phyloP scores from a whole-genome alignment of 495 filamentous ascomycete genomes.

The Penicillium tannophilum region DNA sequence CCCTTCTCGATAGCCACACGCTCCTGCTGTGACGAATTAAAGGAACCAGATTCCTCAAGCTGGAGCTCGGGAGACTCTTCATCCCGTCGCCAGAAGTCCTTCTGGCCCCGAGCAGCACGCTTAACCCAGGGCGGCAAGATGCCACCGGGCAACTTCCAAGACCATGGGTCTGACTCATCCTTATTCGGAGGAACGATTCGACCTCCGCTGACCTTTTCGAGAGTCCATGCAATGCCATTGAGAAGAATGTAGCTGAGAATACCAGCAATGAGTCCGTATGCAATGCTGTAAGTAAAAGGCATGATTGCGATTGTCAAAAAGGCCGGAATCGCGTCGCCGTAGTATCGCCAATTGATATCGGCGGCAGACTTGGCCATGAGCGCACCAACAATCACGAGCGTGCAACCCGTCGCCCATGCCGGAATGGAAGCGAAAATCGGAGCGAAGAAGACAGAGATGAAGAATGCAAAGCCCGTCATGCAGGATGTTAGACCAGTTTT shows the following conservation, averaged over 20 bases:
- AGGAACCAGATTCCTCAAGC: conserved; percentile 13
- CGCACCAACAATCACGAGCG: conserved; percentile 76
- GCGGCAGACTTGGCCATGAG: conserved; percentile 75
- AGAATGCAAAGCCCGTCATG: conserved; percentile 75
- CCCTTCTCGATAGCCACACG: conserved; percentile 14
- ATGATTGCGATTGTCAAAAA: conserved; percentile 80
- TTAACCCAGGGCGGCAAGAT: conserved; percentile 70
- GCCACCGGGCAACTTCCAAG: conserved; percentile 66
- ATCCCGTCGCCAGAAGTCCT: conserved; percentile 62
- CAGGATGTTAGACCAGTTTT: conserved; percentile 82
- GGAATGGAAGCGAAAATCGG: conserved; percentile 85
- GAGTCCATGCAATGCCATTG: conserved; percentile 64
- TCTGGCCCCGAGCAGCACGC: conserved; percentile 62
- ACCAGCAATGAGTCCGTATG: conserved; percentile 77
- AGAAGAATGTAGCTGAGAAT: conserved; percentile 72
- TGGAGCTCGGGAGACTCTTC: conserved; percentile 28
- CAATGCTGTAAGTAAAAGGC: conserved; percentile 86
- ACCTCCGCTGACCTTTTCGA: conserved; percentile 64
- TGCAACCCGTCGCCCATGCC: conserved; percentile 81
- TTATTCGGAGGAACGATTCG: conserved; percentile 73
- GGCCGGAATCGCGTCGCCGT: conserved; percentile 75
- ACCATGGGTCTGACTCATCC: conserved; percentile 73
- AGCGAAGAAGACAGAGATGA: conserved; percentile 83
- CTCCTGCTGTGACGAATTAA: conserved; percentile 19
- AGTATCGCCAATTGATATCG: conserved; percentile 84